Percentiles rank a stretch among this genome's conserved stretches.
These are phyloP conservation scores for Tubosaeta sp. DNA, from an alignment of 768 basidiomycete genomes.

Conservation along the genomic window DNA sequence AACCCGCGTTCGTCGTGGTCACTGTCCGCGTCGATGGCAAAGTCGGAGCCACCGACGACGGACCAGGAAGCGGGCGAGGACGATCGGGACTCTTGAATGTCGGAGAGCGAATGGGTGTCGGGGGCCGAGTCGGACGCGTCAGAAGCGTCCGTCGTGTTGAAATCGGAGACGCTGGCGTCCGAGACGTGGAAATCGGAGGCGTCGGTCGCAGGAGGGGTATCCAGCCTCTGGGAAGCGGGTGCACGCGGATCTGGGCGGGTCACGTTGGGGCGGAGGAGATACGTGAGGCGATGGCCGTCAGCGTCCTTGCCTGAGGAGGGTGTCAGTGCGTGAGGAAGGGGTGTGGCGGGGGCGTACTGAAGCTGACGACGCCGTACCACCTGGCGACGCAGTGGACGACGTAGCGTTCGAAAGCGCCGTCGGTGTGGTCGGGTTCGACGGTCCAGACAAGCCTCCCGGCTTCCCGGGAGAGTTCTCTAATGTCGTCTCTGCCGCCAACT, in stretches of 20 bases:
- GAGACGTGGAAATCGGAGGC: constrained; percentile 52
- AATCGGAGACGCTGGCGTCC: constrained; percentile 39
- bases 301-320: constrained; percentile 38
- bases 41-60: constrained; percentile 29
- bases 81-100: constrained; percentile 28
- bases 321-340: background rate
- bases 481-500: constrained; percentile 48
- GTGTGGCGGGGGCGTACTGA: constrained; percentile 51
- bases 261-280: constrained; percentile 76
- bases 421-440: constrained; percentile 34
- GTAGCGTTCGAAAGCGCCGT: constrained; percentile 74
- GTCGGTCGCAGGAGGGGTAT: constrained; percentile 75
- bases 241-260: constrained; percentile 49
- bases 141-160: constrained; percentile 20
- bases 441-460: constrained; percentile 70
- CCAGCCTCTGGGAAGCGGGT: constrained; percentile 37
- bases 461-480: constrained; percentile 64
- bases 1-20: constrained; percentile 30
- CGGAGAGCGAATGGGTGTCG: constrained; percentile 17
- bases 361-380: constrained; percentile 76
- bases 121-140: constrained; percentile 24
- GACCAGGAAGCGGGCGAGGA: constrained; percentile 37
- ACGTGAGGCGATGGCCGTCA: constrained; percentile 60
- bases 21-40: constrained; percentile 29
- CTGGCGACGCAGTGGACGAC: constrained; percentile 81